Conservation (phyloP, 1,284 basidiomycete species). For the Cerrena zonata region DNA sequence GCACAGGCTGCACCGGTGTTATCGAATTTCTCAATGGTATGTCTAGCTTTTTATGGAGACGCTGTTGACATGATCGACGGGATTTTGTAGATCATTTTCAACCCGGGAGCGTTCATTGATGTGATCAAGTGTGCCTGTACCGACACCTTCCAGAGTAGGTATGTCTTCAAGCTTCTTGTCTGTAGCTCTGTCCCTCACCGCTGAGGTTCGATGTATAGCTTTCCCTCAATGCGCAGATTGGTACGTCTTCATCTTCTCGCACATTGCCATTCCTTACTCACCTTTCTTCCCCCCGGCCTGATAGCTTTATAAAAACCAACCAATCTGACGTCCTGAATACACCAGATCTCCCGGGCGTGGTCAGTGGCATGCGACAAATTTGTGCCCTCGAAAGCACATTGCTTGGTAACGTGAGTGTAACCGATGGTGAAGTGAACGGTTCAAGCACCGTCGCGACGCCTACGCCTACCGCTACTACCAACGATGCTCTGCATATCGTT, state of each 20-base stretch:
- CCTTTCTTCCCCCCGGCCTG: neutral
- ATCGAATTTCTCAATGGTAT: conserved; percentile 51
- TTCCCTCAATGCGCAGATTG: conserved; percentile 71
- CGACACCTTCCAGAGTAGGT: conserved; percentile 57
- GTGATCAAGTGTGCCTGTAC: conserved; percentile 65
- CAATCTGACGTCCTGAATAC: conserved; percentile 46
- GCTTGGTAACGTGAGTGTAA: conserved; percentile 44
- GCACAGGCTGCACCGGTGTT: conserved; percentile 52
- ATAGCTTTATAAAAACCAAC: conserved; percentile 55
- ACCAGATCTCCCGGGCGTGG: conserved; percentile 39
- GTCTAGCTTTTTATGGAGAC: conserved; percentile 12
- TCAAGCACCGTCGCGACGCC: conserved; percentile 18
- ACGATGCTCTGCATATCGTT: neutral
- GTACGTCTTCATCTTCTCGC: conserved; percentile 28
- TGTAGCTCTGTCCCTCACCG: neutral
- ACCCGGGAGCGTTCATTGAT: conserved; percentile 56
- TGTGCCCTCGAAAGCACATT: conserved; percentile 49
- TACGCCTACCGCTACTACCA: conserved; percentile 11
- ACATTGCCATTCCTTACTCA: no score
- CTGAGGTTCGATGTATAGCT: conserved; percentile 18
- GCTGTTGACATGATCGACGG: neutral
- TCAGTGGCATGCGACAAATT: conserved; percentile 45
- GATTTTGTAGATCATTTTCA: conserved; percentile 47
- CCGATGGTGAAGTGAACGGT: conserved; percentile 40
- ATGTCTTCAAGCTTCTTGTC: conserved; percentile 5